Base-by-base conservation (phyloP, 2,329 filamentous ascomycete species). In the Cladosporium colombiae region DNA sequence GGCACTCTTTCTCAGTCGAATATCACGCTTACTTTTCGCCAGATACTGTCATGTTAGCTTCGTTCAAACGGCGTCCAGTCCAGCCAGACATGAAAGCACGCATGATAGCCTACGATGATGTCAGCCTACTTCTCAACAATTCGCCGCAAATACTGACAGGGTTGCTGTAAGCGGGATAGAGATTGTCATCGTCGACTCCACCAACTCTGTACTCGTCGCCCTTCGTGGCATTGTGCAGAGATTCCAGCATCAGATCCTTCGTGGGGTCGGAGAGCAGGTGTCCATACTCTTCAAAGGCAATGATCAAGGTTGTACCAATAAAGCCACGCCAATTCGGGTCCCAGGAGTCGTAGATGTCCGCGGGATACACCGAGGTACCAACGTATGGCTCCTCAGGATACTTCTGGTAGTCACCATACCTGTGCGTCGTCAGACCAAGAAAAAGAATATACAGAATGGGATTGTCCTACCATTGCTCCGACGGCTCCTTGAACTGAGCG, bases 321-420 rank as follows among this genome's bases (percentile, higher is more conserved):
- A 89, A 89, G 0, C 86, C 86, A 59, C 87, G 79, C 86, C 86
- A 89, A 67, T 89, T 89, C 1, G 86, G 86, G 69, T 89, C 87
- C 84, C 85, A 89, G 0, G 82, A 81, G 64, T 82, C 80, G 71
- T 88, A 87, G 37, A 85, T 85, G 4, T 74, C 71, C 0, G 80
- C 74, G 1, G 80, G 79, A 68, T 89, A 89, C 18, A 77, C 74
- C 1, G 76, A 62, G 2, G 80, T 82, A 21, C 85, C 86, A 5
- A 88, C 82, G 2, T 81, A 81, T 0, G 87, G 86, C 72, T 89
- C 83, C 69, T 88, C 85, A 0, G 84, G 84, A 50, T 84, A 80
- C 31, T 80, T 77, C 53, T 85, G 83, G 68, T 87, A 88, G 62
- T 82, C 80, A 29, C 82, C 84, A 14, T 62, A 62, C 60, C 60